phyloP scores from a whole-genome alignment of 805 yeast genomes.

The Saccharomyces kudriavzevii region DNA sequence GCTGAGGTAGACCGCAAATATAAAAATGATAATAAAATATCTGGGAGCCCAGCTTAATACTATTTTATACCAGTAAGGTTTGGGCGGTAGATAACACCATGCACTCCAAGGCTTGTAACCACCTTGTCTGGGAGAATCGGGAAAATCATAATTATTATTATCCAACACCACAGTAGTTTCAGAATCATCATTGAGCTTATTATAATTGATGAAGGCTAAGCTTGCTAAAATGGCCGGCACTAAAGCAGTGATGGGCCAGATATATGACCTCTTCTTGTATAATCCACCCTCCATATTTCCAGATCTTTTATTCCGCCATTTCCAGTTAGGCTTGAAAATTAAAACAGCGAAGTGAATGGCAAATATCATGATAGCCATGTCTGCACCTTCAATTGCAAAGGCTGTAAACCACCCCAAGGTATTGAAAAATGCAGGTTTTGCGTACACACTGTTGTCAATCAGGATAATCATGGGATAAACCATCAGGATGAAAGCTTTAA shows the following conservation, averaged over 20 bases:
- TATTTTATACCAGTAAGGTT: slow-evolving; percentile 65
- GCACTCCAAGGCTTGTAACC: slow-evolving; percentile 58
- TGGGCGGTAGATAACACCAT: slow-evolving; percentile 73
- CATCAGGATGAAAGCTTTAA: slow-evolving; percentile 62
- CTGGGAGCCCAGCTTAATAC: slow-evolving; percentile 79
- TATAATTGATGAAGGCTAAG: slow-evolving; percentile 51
- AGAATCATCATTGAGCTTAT: slow-evolving; percentile 9
- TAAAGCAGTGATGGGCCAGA: slow-evolving; percentile 50
- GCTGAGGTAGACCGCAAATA: slow-evolving; percentile 56
- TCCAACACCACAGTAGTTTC: slow-evolving; percentile 21
- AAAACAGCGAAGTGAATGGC: slow-evolving; percentile 75
- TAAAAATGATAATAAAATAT: slow-evolving; percentile 53
- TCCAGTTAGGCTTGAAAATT: slow-evolving; percentile 55
- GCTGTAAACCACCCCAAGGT: slow-evolving; percentile 78
- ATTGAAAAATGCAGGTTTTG: slow-evolving; percentile 45
- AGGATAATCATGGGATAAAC: slow-evolving; percentile 59
- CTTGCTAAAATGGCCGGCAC: slow-evolving; percentile 64
- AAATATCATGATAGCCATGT: slow-evolving; percentile 69
- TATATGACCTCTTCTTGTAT: slow-evolving; percentile 45
- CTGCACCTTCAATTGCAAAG: slow-evolving; percentile 76
- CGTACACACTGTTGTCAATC: slow-evolving; percentile 37
- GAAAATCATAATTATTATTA: slow-evolving; percentile 18
- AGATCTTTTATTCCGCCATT: slow-evolving; percentile 32
- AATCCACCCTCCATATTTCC: slow-evolving; percentile 67
- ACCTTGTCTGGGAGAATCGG: slow-evolving; percentile 25